Conservation (phyloP, 352 stramenopile genomes). For the Pythium rhizo-oryzae region DNA sequence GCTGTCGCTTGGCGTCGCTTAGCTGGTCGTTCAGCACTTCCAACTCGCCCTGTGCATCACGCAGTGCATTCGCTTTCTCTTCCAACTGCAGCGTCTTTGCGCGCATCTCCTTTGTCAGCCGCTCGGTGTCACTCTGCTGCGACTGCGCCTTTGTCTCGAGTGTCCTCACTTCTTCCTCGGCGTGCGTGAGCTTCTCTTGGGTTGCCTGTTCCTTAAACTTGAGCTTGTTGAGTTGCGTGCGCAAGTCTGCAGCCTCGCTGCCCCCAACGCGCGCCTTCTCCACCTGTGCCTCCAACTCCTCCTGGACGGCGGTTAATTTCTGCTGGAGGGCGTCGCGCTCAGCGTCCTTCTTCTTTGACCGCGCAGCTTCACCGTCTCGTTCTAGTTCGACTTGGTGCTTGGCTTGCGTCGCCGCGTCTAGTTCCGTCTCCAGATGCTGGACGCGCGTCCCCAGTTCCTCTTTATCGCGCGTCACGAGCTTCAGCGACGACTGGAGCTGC, state of each 20-base stretch:
- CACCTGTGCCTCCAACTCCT: conserved; percentile 34
- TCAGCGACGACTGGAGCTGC: conserved; percentile 42
- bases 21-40: conserved; percentile 40
- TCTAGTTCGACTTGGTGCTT: conserved; percentile 38
- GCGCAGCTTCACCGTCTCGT: conserved; percentile 27
- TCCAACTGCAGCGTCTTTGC: conserved; percentile 29
- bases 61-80: conserved; percentile 25
- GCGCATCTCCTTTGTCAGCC: conserved; percentile 24
- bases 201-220: conserved; percentile 49
- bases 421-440: conserved; percentile 33
- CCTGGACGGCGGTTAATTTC: conserved; percentile 34
- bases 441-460: conserved; percentile 34
- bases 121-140: conserved; percentile 31
- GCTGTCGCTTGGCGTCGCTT: conserved; percentile 25
- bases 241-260: conserved; percentile 37
- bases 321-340: conserved; percentile 36
- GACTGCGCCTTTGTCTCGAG: conserved; percentile 23
- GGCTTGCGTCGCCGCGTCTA: conserved; percentile 33
- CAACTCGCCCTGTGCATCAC: conserved; percentile 31
- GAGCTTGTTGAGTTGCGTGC: conserved; percentile 36
- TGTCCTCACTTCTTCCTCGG: conserved; percentile 34
- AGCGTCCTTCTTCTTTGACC: conserved; percentile 38
- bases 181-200: conserved; percentile 36
- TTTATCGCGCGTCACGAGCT: conserved; percentile 44
- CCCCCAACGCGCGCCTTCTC: conserved; percentile 32